Conservation (phyloP, 495 filamentous ascomycete genomes). For the Neurospora intermedia region DNA sequence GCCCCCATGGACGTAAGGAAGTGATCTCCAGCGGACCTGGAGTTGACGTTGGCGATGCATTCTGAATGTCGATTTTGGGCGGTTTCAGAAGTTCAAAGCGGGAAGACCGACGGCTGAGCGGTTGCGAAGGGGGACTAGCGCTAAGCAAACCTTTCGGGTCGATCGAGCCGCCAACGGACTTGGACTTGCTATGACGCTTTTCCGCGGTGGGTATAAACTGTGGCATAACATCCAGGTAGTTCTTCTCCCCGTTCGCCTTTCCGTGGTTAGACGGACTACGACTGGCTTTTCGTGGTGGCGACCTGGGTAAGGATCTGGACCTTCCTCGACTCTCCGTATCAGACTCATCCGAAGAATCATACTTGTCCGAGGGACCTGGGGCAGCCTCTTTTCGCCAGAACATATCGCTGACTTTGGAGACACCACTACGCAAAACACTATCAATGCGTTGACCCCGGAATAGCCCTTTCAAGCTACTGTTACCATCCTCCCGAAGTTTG, state of each 20-base stretch:
- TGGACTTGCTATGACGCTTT: constrained; percentile 7
- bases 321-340: constrained; percentile 29
- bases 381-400: constrained; percentile 34
- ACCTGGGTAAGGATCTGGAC: constrained; percentile 17
- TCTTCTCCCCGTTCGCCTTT: constrained; percentile 22
- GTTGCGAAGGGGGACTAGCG: constrained; percentile 15
- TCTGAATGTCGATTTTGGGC: constrained; percentile 51
- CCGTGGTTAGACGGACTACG: constrained; percentile 13
- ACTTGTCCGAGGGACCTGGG: constrained; percentile 8
- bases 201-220: constrained; percentile 21
- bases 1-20: constrained; percentile 1
- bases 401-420: constrained; percentile 39
- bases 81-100: constrained; percentile 48
- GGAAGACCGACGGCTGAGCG: constrained; percentile 31
- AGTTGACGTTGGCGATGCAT: constrained; percentile 33
- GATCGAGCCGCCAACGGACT: not conserved
- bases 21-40: constrained; percentile 17
- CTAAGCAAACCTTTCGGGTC: constrained; percentile 2
- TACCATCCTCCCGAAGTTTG: constrained; percentile 30
- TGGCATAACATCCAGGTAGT: constrained; percentile 31
- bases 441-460: constrained; percentile 38
- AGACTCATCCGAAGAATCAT: constrained; percentile 29
- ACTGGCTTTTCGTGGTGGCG: not conserved
- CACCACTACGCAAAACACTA: constrained; percentile 35
- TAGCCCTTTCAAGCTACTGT: constrained; percentile 28